Percentiles rank a stretch among this genome's conserved stretches.
These are phyloP conservation scores for Tulasnella sp. DNA, from an alignment of 768 basidiomycete species.

Conservation along the genomic window DNA sequence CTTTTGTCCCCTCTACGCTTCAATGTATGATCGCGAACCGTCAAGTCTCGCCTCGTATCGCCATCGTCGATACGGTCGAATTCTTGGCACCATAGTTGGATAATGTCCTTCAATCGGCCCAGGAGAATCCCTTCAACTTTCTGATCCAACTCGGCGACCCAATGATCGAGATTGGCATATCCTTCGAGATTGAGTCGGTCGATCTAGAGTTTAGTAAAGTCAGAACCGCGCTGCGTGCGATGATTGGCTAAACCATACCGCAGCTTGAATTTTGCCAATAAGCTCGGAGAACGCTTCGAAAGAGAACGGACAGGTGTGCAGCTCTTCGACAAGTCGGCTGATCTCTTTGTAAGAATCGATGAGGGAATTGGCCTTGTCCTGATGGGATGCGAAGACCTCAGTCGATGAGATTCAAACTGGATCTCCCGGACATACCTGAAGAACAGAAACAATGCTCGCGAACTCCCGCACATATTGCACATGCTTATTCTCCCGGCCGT, in stretches of 20 bases:
- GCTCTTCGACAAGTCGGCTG: conserved; percentile 78
- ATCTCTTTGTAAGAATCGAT: conserved; percentile 92
- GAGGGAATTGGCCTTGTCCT: conserved; percentile 94
- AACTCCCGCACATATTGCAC: conserved; percentile 95
- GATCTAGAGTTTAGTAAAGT: conserved; percentile 54
- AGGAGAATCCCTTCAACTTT: conserved; percentile 82
- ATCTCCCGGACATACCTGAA: conserved; percentile 60
- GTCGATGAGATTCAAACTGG: neutral
- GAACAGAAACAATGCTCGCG: conserved; percentile 85
- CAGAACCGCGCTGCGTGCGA: neutral
- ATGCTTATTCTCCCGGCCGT: conserved; percentile 83
- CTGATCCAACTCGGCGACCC: conserved; percentile 78
- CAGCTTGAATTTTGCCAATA: conserved; percentile 78
- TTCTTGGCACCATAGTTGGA: conserved; percentile 85
- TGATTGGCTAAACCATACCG: conserved; percentile 54
- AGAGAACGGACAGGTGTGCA: conserved; percentile 84
- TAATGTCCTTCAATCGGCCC: conserved; percentile 72
- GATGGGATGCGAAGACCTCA: conserved; percentile 1
- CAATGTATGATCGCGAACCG: conserved; percentile 58
- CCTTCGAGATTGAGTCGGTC: conserved; percentile 95
- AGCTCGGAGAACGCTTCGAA: conserved; percentile 79
- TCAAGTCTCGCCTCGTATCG: conserved; percentile 59
- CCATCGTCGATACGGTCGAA: conserved; percentile 78
- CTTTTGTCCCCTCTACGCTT: conserved; percentile 71
- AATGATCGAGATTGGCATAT: conserved; percentile 90